Conservation (phyloP, 805 yeast species). For the Wickerhamomyces chambardii region DNA sequence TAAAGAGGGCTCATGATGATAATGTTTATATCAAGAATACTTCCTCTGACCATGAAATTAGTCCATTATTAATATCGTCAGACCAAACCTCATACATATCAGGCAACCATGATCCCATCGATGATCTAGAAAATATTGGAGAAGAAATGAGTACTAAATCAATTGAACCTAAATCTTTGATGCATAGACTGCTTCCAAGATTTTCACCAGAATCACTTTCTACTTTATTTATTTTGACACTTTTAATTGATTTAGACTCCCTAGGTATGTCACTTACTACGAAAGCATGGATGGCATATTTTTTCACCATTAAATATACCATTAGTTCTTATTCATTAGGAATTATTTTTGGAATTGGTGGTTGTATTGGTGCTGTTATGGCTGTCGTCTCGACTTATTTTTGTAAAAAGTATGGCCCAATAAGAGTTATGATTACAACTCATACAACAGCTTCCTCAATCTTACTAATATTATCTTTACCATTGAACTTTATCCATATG, state of each 20-base stretch:
- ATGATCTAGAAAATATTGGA: background rate
- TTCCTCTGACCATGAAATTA: no score
- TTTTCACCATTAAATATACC: slow-evolving; percentile 27
- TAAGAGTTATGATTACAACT: slow-evolving; percentile 33
- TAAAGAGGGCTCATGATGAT: background rate
- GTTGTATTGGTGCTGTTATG: slow-evolving; percentile 28
- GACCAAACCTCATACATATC: no score
- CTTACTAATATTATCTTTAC: slow-evolving; percentile 29
- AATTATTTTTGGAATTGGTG: slow-evolving; percentile 27
- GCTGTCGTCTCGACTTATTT: slow-evolving; percentile 33
- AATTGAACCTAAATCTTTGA: slow-evolving; percentile 1
- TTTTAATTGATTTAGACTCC: slow-evolving; percentile 33
- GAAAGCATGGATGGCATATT: slow-evolving; percentile 37
- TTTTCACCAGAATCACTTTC: slow-evolving; percentile 11
- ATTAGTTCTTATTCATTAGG: slow-evolving; percentile 28
- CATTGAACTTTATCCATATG: slow-evolving; percentile 22
- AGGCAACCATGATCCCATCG: no score
- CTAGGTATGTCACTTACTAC: slow-evolving; percentile 34
- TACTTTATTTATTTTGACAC: slow-evolving; percentile 24
- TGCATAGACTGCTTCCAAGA: slow-evolving; percentile 7
- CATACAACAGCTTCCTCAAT: slow-evolving; percentile 35
- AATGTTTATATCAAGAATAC: background rate
- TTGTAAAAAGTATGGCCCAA: slow-evolving; percentile 34
- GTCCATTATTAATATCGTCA: no score
- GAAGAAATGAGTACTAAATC: background rate